These are phyloP conservation scores for Kuraishia molischiana DNA, from an alignment of 805 yeast species.

Conservation along the genomic window DNA sequence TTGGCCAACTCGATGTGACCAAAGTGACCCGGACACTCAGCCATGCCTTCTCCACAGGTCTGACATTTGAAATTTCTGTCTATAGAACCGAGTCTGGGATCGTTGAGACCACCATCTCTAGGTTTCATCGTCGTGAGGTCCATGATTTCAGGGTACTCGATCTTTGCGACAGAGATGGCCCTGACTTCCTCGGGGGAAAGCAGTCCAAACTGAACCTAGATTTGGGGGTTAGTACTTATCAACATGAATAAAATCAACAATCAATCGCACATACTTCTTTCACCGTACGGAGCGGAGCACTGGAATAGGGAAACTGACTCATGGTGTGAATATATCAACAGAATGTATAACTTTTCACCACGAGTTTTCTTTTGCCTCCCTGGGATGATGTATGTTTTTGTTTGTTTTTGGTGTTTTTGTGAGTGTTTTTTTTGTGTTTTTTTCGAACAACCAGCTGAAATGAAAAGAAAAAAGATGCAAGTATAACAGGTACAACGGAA, in stretches of 20 bases:
- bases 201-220: constrained; percentile 86
- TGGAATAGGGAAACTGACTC: constrained; percentile 77
- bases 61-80: constrained; percentile 97
- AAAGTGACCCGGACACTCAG: constrained; percentile 98
- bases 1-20: constrained; percentile 98
- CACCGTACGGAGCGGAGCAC: constrained; percentile 96
- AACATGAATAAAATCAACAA: neutral
- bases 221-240: constrained; percentile 6
- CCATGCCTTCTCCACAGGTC: constrained; percentile 99
- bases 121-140: constrained; percentile 94
- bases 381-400: neutral
- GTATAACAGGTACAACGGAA: too few relatives aligned
- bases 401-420: constrained; percentile 2
- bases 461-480: constrained; percentile 1
- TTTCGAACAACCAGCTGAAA: constrained; percentile 2
- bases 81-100: constrained; percentile 93
- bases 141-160: constrained; percentile 99
- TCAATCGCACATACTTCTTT: constrained; percentile 61
- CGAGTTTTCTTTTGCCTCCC: neutral
- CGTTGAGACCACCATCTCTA: constrained; percentile 93
- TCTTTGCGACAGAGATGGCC: constrained; percentile 95
- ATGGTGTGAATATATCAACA: constrained; percentile 6
- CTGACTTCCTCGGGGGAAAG: constrained; percentile 96
- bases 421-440: constrained; percentile 2
- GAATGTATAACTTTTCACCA: neutral